phyloP scores from a whole-genome alignment of 129 eudicot species.

The Daucus carota region DH1_v3.0 NC_030388.2:31219501-31220000 shows the following conservation, averaged over 20 bases:
- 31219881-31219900: not conserved
- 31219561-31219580: slow-evolving; percentile 1
- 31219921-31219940: not conserved
- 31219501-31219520: slow-evolving; percentile 71
- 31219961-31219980: not conserved
- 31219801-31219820: slow-evolving; percentile 78
- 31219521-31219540: not conserved
- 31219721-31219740: slow-evolving; percentile 61
- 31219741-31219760: slow-evolving; percentile 68
- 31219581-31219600: slow-evolving; percentile 1
- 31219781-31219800: slow-evolving; percentile 51
- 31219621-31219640: slow-evolving; percentile 84
- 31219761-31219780: slow-evolving; percentile 48
- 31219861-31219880: not conserved
- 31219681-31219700: slow-evolving; percentile 87
- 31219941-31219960: not conserved
- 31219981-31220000: not conserved
- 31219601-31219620: slow-evolving; percentile 94
- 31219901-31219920: not conserved
- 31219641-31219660: slow-evolving; percentile 92
- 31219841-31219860: not conserved
- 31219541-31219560: not conserved
- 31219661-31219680: slow-evolving; percentile 86
- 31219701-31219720: slow-evolving; percentile 79
- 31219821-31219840: slow-evolving; percentile 58